Percentiles rank a stretch among this genome's conserved stretches.
These are phyloP conservation scores for Pilaira anomala DNA, from an alignment of 192 early-diverging fungal genomes.

Conservation along the genomic window DNA sequence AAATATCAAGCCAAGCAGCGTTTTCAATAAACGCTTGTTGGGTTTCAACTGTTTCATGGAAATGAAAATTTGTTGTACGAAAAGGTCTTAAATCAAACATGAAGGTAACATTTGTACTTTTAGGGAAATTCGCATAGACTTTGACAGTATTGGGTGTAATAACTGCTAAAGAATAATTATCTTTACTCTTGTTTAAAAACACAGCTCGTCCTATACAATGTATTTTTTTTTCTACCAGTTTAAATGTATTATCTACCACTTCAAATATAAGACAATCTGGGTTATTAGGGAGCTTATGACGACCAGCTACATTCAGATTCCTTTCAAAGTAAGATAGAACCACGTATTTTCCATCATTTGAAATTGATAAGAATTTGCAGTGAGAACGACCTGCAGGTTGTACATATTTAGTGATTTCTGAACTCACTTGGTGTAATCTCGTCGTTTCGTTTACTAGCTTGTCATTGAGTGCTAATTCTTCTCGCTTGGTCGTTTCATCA, in stretches of 20 bases:
- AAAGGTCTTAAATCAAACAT: background rate
- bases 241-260: no score
- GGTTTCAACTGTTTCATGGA: background rate
- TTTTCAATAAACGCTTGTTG: background rate
- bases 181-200: background rate
- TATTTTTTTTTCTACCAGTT: background rate
- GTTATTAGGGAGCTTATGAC: no score
- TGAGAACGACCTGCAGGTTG: background rate
- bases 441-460: background rate
- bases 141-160: background rate
- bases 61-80: background rate
- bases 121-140: background rate
- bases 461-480: background rate
- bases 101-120: background rate
- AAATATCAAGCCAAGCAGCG: background rate
- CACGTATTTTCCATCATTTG: background rate
- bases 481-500: background rate
- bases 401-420: background rate
- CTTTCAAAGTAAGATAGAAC: constrained; percentile 4
- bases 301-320: background rate
- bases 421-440: background rate
- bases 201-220: background rate
- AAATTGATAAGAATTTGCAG: constrained; percentile 2
- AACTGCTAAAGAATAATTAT: background rate
- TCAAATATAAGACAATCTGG: background rate